A percentile compares a stretch with the other conserved stretches of the same genome.
These are phyloP conservation scores for Diaporthe aspalathi DNA, from an alignment of 2,329 filamentous ascomycete genomes.

Conservation along the genomic window DNA sequence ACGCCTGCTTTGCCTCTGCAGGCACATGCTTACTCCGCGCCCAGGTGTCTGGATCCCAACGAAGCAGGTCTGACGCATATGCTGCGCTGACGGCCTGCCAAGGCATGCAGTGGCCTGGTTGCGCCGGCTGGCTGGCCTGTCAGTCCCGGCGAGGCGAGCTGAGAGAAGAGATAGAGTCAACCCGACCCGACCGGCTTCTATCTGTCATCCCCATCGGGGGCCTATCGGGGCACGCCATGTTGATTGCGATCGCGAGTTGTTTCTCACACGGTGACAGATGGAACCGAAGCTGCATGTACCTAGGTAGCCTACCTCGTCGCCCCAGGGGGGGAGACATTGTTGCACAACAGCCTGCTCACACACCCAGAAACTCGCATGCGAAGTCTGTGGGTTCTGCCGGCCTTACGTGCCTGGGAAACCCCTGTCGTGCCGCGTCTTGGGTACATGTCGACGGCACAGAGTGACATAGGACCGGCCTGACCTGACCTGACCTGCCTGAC, in stretches of 20 bases:
- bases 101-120: slow-evolving; percentile 18
- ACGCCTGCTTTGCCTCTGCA: slow-evolving; percentile 8
- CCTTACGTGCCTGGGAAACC: slow-evolving; percentile 36
- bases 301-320: too few relatives aligned
- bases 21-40: slow-evolving; percentile 15
- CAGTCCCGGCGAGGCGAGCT: too few relatives aligned
- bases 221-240: not conserved
- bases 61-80: slow-evolving; percentile 15
- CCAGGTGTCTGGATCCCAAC: slow-evolving; percentile 27
- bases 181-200: too few relatives aligned
- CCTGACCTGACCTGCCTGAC: not conserved
- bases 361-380: slow-evolving; percentile 4
- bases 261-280: not conserved
- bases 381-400: slow-evolving; percentile 35
- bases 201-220: too few relatives aligned
- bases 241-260: too few relatives aligned
- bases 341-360: not conserved
- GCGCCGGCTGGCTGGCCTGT: not conserved
- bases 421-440: slow-evolving; percentile 25
- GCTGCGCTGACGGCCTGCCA: slow-evolving; percentile 27
- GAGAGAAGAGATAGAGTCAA: too few relatives aligned
- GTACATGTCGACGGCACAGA: slow-evolving; percentile 13
- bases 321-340: not conserved
- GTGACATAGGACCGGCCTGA: not conserved
- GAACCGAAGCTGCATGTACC: not conserved